These are phyloP conservation scores for Chlorella vulgaris DNA, from an alignment of 139 green algal genomes.

Conservation along the genomic window DNA sequence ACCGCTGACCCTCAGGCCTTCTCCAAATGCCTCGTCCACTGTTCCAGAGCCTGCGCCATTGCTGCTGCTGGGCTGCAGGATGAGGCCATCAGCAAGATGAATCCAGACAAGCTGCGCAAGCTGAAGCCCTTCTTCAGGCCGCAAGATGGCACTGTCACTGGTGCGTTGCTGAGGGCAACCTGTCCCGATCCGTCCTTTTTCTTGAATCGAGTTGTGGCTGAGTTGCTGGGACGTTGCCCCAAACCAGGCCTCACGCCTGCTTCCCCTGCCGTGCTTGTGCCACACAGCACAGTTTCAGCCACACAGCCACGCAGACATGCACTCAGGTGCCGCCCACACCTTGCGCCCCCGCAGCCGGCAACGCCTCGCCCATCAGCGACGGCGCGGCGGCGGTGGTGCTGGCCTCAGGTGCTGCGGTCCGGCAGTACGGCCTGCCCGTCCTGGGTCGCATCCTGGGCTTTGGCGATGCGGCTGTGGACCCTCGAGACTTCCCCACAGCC, in stretches of 20 bases:
- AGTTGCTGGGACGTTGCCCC: no score
- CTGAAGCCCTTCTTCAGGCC: constrained; percentile 82
- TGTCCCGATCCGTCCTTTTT: not conserved
- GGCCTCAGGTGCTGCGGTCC: constrained; percentile 44
- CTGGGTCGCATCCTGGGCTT: constrained; percentile 71
- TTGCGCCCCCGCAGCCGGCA: constrained; percentile 88
- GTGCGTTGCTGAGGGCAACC: not conserved
- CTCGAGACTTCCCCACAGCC: constrained; percentile 82
- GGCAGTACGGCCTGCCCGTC: constrained; percentile 51
- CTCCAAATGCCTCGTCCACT: no score
- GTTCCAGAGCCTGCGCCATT: not conserved
- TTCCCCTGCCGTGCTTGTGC: constrained; percentile 34
- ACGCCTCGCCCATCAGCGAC: constrained; percentile 86
- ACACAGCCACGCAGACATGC: no score
- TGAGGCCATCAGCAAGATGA: constrained; percentile 72
- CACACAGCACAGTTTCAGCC: no score
- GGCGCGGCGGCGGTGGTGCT: constrained; percentile 90
- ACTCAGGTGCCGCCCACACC: no score
- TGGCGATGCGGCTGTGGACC: constrained; percentile 75
- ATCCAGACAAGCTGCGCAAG: constrained; percentile 72
- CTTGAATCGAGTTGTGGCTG: no score
- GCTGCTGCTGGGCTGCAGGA: constrained; percentile 44
- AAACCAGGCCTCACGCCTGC: not conserved
- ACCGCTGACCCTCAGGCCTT: no score
- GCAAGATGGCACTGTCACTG: constrained; percentile 61